A percentile compares a stretch with the other conserved stretches of the same genome.
Evolutionary conservation across 345 rosid species (phyloP).

Genomic region (Microcos paniculata): DNA sequence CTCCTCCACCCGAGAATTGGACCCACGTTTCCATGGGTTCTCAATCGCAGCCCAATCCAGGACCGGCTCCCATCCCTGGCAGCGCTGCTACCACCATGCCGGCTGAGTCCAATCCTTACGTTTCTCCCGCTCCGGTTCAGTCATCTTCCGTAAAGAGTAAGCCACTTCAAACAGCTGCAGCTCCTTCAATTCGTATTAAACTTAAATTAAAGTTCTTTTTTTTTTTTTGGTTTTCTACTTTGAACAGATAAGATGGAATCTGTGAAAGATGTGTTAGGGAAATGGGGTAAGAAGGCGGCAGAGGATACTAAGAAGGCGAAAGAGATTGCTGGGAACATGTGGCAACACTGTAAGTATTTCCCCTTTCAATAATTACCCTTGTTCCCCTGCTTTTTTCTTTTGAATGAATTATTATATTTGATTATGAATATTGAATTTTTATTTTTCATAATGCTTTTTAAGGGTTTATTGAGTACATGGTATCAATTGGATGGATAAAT

Average conservation of each 20-base stretch:
- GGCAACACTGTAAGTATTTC: constrained; percentile 70
- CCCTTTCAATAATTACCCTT: not conserved
- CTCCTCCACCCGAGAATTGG: constrained; percentile 56
- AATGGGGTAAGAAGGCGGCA: constrained; percentile 85
- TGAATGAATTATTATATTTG: not conserved
- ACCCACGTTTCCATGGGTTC: constrained; percentile 26
- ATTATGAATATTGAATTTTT: not conserved
- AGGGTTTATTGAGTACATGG: not conserved
- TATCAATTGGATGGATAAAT: not conserved
- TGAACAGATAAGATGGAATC: constrained; percentile 70
- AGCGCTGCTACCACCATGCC: constrained; percentile 78
- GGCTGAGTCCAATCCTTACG: constrained; percentile 76
- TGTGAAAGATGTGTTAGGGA: constrained; percentile 81
- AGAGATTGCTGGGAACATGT: constrained; percentile 89
- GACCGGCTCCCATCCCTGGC: constrained; percentile 46
- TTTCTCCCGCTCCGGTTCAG: constrained; percentile 48
- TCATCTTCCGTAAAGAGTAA: constrained; percentile 57
- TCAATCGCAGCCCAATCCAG: constrained; percentile 18
- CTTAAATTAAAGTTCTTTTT: not conserved
- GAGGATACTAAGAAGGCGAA: constrained; percentile 92
- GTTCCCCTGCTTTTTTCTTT: not conserved
- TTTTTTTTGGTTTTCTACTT: not conserved
- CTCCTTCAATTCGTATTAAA: not conserved
- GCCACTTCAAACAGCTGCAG: constrained; percentile 3
- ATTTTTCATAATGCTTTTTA: not conserved